Conservation (phyloP, 768 basidiomycete genomes). For the Mycena latifolia region DNA sequence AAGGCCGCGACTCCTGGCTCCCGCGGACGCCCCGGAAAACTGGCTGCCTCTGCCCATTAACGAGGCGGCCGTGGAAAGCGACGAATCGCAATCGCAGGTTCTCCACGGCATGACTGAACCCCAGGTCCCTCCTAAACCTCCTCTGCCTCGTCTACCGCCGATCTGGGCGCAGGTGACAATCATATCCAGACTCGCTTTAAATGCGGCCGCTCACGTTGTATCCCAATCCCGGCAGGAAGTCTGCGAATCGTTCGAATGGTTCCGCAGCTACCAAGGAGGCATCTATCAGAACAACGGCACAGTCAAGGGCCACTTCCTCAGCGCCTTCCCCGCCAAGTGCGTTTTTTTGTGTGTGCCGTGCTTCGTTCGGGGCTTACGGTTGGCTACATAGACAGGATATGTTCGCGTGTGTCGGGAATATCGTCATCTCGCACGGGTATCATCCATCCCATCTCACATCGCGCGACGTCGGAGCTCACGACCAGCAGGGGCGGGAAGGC, state of each 20-base stretch:
- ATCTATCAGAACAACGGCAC: conserved; percentile 74
- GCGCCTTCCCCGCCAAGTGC: conserved; percentile 77
- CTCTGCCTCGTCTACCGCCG: conserved; percentile 5
- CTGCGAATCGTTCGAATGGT: conserved; percentile 84
- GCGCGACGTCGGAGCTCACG: neutral
- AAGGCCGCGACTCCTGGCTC: neutral
- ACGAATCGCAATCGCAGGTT: neutral
- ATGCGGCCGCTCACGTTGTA: conserved; percentile 10
- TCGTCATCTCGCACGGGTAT: conserved; percentile 90
- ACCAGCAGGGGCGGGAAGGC: conserved; percentile 73
- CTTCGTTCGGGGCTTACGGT: neutral
- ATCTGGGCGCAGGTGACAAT: conserved; percentile 15
- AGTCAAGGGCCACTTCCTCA: conserved; percentile 82
- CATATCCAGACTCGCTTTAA: neutral
- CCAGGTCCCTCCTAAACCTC: neutral
- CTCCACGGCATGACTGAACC: neutral
- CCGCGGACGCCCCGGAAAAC: conserved; percentile 1
- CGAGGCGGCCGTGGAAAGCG: neutral
- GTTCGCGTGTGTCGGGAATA: conserved; percentile 71
- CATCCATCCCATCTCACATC: neutral
- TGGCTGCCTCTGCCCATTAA: neutral
- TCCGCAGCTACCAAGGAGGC: conserved; percentile 83
- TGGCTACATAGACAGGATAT: conserved; percentile 74
- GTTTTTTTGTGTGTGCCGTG: conserved; percentile 29
- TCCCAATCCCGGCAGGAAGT: conserved; percentile 86